These are phyloP conservation scores for Geotrichum australiense DNA, from an alignment of 1,139 yeast species.

Conservation along the genomic window DNA sequence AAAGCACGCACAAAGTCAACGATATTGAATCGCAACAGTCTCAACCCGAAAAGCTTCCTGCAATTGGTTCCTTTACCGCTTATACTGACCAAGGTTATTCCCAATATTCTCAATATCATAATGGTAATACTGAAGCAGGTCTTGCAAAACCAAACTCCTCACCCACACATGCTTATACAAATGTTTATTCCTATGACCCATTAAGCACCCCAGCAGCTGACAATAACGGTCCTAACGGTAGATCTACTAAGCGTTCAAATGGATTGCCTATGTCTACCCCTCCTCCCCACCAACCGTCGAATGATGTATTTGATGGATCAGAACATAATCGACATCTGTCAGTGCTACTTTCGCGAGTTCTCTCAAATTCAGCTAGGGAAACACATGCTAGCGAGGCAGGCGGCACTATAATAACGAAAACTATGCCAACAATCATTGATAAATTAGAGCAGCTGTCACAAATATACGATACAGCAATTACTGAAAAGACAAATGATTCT, in stretches of 20 bases:
- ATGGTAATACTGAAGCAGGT: conserved; percentile 9
- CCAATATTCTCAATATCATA: conserved; percentile 11
- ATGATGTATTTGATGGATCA: conserved; percentile 7
- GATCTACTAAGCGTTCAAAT: neutral
- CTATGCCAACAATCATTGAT: conserved; percentile 40
- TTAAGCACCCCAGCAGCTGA: conserved; percentile 14
- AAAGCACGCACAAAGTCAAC: neutral
- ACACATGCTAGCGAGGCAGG: conserved; percentile 12
- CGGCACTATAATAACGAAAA: conserved; percentile 18
- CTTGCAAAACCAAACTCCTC: conserved; percentile 25
- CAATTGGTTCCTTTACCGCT: conserved; percentile 14
- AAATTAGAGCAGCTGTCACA: conserved; percentile 48
- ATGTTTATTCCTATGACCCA: conserved; percentile 14
- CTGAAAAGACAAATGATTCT: conserved; percentile 44
- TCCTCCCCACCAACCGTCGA: conserved; percentile 5
- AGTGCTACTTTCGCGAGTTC: conserved; percentile 24
- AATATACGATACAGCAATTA: conserved; percentile 47
- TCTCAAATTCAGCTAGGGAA: conserved; percentile 3
- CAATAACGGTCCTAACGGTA: conserved; percentile 5
- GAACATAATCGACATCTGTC: conserved; percentile 21
- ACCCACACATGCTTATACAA: conserved; percentile 20
- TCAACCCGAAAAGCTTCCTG: conserved; percentile 1
- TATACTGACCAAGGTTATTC: conserved; percentile 15
- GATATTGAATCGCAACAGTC: conserved; percentile 2
- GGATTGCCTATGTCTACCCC: conserved; percentile 14